A percentile compares a stretch with the other conserved stretches of the same genome.
phyloP scores from a whole-genome alignment of 169 alveolate genomes.

The Plasmodium knowlesi region DNA sequence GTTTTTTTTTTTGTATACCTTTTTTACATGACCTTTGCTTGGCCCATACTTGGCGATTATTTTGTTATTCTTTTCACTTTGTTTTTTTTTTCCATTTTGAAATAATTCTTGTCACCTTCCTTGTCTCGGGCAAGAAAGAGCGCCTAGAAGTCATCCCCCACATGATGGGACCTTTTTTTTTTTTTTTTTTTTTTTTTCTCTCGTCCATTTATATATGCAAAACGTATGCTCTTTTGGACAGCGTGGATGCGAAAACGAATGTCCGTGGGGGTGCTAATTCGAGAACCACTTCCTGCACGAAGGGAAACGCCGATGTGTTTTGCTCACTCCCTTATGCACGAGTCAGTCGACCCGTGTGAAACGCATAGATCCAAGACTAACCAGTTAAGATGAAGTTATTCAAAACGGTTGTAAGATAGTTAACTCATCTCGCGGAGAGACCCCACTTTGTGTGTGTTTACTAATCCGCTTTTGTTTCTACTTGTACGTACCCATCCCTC shows the following conservation, averaged over 20 bases:
- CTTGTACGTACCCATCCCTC: neutral
- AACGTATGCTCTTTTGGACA: neutral
- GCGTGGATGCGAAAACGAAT: neutral
- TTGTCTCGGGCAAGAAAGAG: neutral
- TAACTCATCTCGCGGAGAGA: neutral
- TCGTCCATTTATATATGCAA: neutral
- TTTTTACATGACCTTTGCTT: neutral
- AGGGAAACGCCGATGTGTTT: neutral
- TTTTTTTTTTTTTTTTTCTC: too few relatives aligned
- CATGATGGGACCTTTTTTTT: neutral
- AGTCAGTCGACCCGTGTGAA: neutral
- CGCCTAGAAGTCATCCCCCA: neutral
- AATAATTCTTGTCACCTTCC: neutral
- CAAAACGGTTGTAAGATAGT: neutral
- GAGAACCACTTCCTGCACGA: neutral
- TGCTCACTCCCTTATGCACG: neutral
- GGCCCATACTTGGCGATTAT: neutral
- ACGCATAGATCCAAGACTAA: neutral
- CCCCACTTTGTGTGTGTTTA: neutral
- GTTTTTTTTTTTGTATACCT: neutral
- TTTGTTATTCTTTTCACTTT: neutral
- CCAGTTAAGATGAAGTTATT: neutral
- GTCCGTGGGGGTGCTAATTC: neutral
- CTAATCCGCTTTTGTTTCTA: neutral
- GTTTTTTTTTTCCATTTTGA: neutral